Percentiles rank a stretch among this genome's conserved stretches.
These are phyloP conservation scores for Pseudogymnoascus verrucosus DNA, from an alignment of 2,329 filamentous ascomycete genomes.

Conservation along the genomic window DNA sequence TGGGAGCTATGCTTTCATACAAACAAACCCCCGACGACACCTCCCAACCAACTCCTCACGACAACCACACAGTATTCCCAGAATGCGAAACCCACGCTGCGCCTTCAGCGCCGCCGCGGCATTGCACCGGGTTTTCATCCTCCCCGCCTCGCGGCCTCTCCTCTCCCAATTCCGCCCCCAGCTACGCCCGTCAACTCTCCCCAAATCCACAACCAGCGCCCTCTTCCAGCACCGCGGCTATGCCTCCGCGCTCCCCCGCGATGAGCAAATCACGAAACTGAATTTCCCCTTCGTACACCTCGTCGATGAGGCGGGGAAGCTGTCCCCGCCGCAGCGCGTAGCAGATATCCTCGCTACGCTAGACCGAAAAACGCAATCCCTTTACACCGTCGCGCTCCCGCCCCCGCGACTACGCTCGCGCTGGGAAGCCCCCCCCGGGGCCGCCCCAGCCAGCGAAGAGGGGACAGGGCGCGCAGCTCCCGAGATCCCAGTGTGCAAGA, in stretches of 20 bases:
- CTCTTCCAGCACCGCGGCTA: constrained; percentile 12
- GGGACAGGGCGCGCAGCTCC: constrained; percentile 33
- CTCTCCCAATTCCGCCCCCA: constrained; percentile 18
- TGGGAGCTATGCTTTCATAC: not conserved
- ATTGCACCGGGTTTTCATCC: constrained; percentile 40
- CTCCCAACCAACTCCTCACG: not conserved
- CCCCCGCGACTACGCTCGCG: constrained; percentile 17
- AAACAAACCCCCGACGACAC: not conserved
- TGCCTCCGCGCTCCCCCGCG: constrained; percentile 29
- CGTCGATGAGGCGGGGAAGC: constrained; percentile 31
- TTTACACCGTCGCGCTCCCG: constrained; percentile 40
- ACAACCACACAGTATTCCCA: constrained; percentile 3
- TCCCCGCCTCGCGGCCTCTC: constrained; percentile 27
- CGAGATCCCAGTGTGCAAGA: constrained; percentile 56
- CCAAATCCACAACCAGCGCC: constrained; percentile 4
- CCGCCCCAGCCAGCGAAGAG: constrained; percentile 4
- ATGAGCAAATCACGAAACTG: constrained; percentile 38
- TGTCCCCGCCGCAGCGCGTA: constrained; percentile 27
- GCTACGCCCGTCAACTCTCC: constrained; percentile 3
- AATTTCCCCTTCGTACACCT: constrained; percentile 34
- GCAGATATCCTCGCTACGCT: constrained; percentile 35
- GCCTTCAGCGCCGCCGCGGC: constrained; percentile 38
- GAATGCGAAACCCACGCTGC: constrained; percentile 22
- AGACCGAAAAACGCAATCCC: constrained; percentile 40
- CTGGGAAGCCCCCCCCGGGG: not conserved